A percentile compares a stretch with the other conserved stretches of the same genome.
These are phyloP conservation scores for Magnusiomyces ingens DNA, from an alignment of 1,139 yeast species.

Conservation along the genomic window DNA sequence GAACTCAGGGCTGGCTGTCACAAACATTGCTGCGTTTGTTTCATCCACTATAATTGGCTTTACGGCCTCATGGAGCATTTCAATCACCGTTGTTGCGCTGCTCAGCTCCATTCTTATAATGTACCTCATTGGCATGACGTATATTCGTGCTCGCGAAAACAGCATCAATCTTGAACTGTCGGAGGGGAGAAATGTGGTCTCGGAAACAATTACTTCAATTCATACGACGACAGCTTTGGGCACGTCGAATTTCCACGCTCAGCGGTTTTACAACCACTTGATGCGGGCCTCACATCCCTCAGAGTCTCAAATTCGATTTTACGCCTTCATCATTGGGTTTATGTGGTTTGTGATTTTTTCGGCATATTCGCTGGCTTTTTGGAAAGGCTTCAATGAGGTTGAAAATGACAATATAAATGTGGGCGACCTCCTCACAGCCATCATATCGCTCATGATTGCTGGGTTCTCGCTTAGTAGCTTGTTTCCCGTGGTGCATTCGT, in stretches of 20 bases:
- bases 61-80: slow-evolving; percentile 36
- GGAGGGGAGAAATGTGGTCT: slow-evolving; percentile 21
- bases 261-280: slow-evolving; percentile 31
- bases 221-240: slow-evolving; percentile 41
- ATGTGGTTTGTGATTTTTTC: slow-evolving; percentile 34
- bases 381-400: slow-evolving; percentile 39
- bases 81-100: slow-evolving; percentile 34
- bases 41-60: slow-evolving; percentile 39
- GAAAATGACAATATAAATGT: slow-evolving; percentile 30
- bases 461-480: slow-evolving; percentile 37
- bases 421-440: slow-evolving; percentile 34
- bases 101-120: slow-evolving; percentile 29
- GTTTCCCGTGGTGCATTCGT: slow-evolving; percentile 38
- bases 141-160: slow-evolving; percentile 21
- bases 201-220: slow-evolving; percentile 29
- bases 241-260: slow-evolving; percentile 34
- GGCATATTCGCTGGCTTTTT: slow-evolving; percentile 39
- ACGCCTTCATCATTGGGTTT: slow-evolving; percentile 33
- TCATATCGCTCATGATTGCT: slow-evolving; percentile 38
- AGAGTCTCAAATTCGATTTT: slow-evolving; percentile 16
- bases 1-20: slow-evolving; percentile 37
- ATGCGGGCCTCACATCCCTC: slow-evolving; percentile 15
- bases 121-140: slow-evolving; percentile 27
- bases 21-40: slow-evolving; percentile 35
- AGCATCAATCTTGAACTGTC: background rate